These are phyloP conservation scores for Boeremia exigua DNA, from an alignment of 2,329 filamentous ascomycete species.

Conservation along the genomic window DNA sequence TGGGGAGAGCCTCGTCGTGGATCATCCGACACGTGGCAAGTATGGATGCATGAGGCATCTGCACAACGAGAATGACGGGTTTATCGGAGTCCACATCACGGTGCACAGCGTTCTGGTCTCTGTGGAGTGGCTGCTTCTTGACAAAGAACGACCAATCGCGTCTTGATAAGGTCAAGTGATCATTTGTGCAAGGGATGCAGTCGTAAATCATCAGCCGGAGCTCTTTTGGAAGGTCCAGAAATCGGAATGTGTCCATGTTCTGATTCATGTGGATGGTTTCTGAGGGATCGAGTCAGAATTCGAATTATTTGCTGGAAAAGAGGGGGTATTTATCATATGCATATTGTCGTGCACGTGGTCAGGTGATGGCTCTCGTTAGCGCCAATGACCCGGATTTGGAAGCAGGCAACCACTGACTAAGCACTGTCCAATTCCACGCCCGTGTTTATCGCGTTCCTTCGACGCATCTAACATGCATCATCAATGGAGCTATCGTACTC, in stretches of 20 bases:
- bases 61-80: slow-evolving; percentile 1
- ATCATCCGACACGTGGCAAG: slow-evolving; percentile 11
- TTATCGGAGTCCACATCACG: slow-evolving; percentile 10
- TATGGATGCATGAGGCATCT: slow-evolving; percentile 1
- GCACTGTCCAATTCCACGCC: slow-evolving; percentile 1
- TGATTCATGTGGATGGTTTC: not conserved
- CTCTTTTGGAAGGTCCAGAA: slow-evolving; percentile 20
- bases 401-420: slow-evolving; percentile 13
- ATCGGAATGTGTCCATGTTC: not conserved
- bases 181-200: slow-evolving; percentile 11
- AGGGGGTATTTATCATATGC: slow-evolving; percentile 4
- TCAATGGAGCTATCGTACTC: not conserved
- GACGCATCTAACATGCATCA: slow-evolving; percentile 7
- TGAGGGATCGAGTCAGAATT: not conserved
- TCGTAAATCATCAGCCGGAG: slow-evolving; percentile 21
- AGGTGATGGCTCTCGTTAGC: slow-evolving; percentile 8
- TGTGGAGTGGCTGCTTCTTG: slow-evolving; percentile 11
- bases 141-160: slow-evolving; percentile 15
- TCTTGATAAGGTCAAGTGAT: slow-evolving; percentile 8
- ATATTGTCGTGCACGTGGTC: slow-evolving; percentile 5
- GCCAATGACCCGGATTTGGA: slow-evolving; percentile 9
- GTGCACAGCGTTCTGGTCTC: slow-evolving; percentile 4
- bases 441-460: not conserved
- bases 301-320: not conserved
- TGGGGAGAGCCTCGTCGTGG: slow-evolving; percentile 7